Evolutionary conservation across 176 grass and related monocot species (phyloP).

Genomic region (bread wheat (Triticum aestivum)): DNA sequence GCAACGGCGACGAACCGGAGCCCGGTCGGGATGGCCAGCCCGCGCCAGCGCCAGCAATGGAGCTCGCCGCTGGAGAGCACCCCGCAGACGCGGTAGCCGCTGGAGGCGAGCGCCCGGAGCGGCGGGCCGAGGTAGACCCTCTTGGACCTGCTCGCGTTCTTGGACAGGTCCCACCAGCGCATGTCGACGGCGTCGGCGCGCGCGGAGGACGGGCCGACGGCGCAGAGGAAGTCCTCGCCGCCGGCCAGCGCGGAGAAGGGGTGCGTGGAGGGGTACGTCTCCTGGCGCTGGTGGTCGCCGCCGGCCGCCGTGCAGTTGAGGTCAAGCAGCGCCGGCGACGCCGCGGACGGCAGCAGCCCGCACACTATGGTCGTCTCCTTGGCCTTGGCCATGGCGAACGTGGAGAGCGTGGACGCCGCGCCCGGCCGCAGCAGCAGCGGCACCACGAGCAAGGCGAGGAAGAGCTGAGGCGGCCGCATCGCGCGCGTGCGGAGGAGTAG

Average conservation of each 20-base stretch:
- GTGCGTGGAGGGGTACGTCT: slow-evolving; percentile 48
- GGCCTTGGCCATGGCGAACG: slow-evolving; percentile 64
- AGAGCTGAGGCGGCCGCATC: not conserved
- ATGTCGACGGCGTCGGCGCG: slow-evolving; percentile 41
- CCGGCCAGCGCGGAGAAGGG: slow-evolving; percentile 68
- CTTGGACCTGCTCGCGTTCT: slow-evolving; percentile 26
- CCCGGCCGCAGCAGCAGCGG: not conserved
- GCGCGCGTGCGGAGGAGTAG: slow-evolving; percentile 7
- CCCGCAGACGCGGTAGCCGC: slow-evolving; percentile 70
- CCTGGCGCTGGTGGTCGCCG: slow-evolving; percentile 29
- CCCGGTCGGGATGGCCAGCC: slow-evolving; percentile 40
- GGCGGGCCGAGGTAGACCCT: slow-evolving; percentile 65
- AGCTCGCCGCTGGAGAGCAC: slow-evolving; percentile 49
- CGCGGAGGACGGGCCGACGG: slow-evolving; percentile 28
- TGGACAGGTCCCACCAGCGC: slow-evolving; percentile 79
- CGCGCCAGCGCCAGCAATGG: slow-evolving; percentile 82
- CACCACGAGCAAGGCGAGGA: not conserved
- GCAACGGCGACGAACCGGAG: slow-evolving; percentile 40
- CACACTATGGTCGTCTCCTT: slow-evolving; percentile 60
- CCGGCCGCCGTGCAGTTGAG: slow-evolving; percentile 66
- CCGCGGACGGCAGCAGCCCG: slow-evolving; percentile 48
- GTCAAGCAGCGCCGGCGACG: slow-evolving; percentile 23
- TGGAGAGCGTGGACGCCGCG: slow-evolving; percentile 41
- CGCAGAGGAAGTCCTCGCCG: slow-evolving; percentile 77
- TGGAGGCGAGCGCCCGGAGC: slow-evolving; percentile 48